Conservation (phyloP, 1,284 basidiomycete species). For the Tylopilus sp. region DNA sequence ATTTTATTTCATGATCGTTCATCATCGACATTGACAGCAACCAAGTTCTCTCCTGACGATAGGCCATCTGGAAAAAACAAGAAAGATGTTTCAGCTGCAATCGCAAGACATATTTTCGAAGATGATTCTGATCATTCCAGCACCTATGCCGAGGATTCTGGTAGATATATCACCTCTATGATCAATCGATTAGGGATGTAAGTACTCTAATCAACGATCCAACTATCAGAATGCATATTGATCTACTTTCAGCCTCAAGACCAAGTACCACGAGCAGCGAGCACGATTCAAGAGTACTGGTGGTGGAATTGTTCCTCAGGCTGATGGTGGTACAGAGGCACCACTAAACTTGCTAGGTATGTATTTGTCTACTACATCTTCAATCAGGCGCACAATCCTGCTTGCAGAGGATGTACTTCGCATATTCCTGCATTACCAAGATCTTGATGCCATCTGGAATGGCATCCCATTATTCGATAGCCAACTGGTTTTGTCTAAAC, state of each 20-base stretch:
- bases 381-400: too few relatives aligned
- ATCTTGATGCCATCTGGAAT: conserved; percentile 19
- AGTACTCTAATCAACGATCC: conserved; percentile 8
- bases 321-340: background rate
- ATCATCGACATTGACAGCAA: background rate
- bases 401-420: conserved; percentile 8
- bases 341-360: background rate
- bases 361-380: too few relatives aligned
- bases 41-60: background rate
- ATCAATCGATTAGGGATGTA: conserved; percentile 1
- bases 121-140: background rate
- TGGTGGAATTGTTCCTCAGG: background rate
- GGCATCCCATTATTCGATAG: conserved; percentile 17
- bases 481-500: conserved; percentile 14
- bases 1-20: background rate
- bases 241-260: too few relatives aligned
- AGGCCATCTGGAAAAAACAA: conserved; percentile 17
- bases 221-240: too few relatives aligned
- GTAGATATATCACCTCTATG: background rate
- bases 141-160: conserved; percentile 2
- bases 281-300: conserved; percentile 9
- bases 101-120: conserved; percentile 8
- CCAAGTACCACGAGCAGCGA: conserved; percentile 7
- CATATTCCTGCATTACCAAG: conserved; percentile 20
- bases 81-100: conserved; percentile 7